These are phyloP conservation scores for Trichoderma gracile DNA, from an alignment of 2,329 filamentous ascomycete species.

Conservation along the genomic window DNA sequence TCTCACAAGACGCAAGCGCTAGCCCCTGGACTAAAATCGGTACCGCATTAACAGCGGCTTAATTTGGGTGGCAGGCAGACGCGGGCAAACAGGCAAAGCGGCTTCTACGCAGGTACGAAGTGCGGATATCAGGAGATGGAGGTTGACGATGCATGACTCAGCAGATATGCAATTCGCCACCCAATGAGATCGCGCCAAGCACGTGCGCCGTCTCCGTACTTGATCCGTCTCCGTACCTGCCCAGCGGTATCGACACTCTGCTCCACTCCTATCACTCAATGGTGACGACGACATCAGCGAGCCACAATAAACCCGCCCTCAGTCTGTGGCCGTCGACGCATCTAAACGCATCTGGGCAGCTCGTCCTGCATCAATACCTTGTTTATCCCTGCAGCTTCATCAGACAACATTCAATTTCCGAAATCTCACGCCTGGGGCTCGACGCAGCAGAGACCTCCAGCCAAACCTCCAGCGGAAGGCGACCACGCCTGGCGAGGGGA, in stretches of 20 bases:
- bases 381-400: not conserved
- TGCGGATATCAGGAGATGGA: not conserved
- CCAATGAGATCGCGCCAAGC: constrained; percentile 9
- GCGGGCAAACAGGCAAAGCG: not conserved
- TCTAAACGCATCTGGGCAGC: not conserved
- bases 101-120: not conserved
- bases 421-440: not conserved
- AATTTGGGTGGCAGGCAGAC: not conserved
- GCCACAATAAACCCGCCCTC: not conserved
- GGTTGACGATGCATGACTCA: constrained; percentile 15
- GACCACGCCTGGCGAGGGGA: constrained; percentile 17
- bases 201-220: constrained; percentile 7
- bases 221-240: not conserved
- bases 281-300: constrained; percentile 22
- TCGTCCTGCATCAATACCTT: not conserved
- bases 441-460: not conserved
- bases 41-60: not conserved
- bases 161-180: not conserved
- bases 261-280: constrained; percentile 15
- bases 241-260: not conserved
- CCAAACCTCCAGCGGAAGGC: constrained; percentile 6
- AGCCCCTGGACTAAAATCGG: constrained; percentile 1
- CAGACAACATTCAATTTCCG: not conserved
- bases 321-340: not conserved
- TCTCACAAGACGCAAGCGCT: not conserved